phyloP scores from a whole-genome alignment of 2,329 filamentous ascomycete species.

The Curvularia hawaiiensis region DNA sequence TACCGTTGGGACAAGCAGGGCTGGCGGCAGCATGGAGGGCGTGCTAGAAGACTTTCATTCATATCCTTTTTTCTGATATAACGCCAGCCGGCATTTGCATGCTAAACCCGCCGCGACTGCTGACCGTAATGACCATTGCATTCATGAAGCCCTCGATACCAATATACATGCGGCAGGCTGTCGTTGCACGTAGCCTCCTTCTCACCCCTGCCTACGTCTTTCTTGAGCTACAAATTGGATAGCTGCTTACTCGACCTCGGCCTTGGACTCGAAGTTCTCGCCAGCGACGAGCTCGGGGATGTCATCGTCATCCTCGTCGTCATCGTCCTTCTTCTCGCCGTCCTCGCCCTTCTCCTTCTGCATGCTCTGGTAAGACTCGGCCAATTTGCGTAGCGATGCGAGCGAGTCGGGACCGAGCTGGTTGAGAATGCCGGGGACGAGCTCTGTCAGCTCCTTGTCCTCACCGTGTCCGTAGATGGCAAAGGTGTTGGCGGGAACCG shows the following conservation, averaged over 20 bases:
- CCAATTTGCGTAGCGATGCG: conserved; percentile 95
- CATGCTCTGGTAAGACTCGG: conserved; percentile 99
- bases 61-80: conserved; percentile 41
- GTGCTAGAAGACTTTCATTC: conserved; percentile 45
- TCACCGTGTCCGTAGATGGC: conserved; percentile 99
- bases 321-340: conserved; percentile 71
- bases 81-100: conserved; percentile 43
- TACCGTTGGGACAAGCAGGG: neutral
- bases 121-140: conserved; percentile 25
- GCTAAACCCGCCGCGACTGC: conserved; percentile 38
- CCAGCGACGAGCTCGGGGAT: conserved; percentile 97
- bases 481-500: conserved; percentile 98
- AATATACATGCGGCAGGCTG: conserved; percentile 32
- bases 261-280: conserved; percentile 94
- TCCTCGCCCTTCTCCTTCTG: conserved; percentile 87
- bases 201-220: conserved; percentile 24
- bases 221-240: conserved; percentile 13
- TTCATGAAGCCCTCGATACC: conserved; percentile 28
- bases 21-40: conserved; percentile 9
- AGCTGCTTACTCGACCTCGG: conserved; percentile 75
- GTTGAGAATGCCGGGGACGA: conserved; percentile 99
- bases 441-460: conserved; percentile 99
- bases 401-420: conserved; percentile 98
- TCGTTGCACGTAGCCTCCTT: conserved; percentile 25
- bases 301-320: conserved; percentile 73